These are phyloP conservation scores for Castanea crenata DNA, from an alignment of 306 rosid genomes.

Conservation along the genomic window DNA sequence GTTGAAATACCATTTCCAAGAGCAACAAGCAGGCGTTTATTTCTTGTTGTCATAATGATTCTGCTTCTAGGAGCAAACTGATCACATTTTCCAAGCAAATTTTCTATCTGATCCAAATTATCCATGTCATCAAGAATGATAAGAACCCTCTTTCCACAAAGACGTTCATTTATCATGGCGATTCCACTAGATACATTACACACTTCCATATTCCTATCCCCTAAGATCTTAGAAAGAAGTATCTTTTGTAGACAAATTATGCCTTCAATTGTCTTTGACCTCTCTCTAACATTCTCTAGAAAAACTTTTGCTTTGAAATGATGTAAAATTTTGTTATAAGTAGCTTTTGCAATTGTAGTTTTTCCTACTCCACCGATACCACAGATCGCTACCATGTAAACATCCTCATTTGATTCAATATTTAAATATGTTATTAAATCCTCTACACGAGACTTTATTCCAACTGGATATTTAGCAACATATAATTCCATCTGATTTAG, in stretches of 20 bases:
- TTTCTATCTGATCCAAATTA: background rate
- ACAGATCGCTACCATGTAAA: background rate
- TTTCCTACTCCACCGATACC: background rate
- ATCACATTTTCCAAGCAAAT: background rate
- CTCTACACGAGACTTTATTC: background rate
- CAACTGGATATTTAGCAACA: background rate
- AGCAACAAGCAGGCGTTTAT: background rate
- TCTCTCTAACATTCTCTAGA: background rate
- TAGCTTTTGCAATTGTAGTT: constrained; percentile 5
- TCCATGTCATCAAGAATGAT: constrained; percentile 10
- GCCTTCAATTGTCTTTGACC: background rate
- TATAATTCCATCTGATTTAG: background rate
- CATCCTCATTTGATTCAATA: background rate
- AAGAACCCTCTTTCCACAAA: background rate
- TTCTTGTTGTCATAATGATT: constrained; percentile 13
- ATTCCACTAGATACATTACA: background rate
- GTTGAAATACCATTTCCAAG: background rate
- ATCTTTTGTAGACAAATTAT: background rate
- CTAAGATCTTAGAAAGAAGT: background rate
- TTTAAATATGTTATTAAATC: background rate
- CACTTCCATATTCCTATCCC: background rate
- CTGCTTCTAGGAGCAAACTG: constrained; percentile 1
- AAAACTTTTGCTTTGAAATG: constrained; percentile 1
- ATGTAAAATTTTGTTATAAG: background rate
- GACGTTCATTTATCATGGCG: background rate